These are phyloP conservation scores for Fonsecaea pugnacius DNA, from an alignment of 2,329 filamentous ascomycete species.

Conservation along the genomic window DNA sequence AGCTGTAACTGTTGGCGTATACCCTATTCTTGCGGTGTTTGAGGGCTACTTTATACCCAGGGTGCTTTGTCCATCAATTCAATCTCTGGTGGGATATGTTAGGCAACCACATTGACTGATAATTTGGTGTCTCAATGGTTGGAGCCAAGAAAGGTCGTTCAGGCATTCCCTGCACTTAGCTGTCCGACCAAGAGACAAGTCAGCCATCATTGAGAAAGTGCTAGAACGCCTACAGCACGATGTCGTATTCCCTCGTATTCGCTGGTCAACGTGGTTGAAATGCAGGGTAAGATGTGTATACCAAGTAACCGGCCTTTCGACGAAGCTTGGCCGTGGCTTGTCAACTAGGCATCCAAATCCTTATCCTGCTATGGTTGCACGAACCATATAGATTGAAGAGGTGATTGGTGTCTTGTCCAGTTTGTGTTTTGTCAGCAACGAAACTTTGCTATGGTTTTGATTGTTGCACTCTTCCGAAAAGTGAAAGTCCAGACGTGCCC, in stretches of 20 bases:
- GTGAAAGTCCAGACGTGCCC: neutral
- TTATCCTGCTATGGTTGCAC: slow-evolving; percentile 2
- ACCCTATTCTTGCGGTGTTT: neutral
- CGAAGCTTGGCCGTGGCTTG: slow-evolving; percentile 19
- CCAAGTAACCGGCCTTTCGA: neutral
- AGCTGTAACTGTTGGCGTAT: neutral
- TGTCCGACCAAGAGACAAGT: neutral
- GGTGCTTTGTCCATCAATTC: neutral
- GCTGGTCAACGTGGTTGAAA: neutral
- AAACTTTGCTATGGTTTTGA: neutral
- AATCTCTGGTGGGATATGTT: neutral
- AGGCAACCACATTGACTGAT: slow-evolving; percentile 9
- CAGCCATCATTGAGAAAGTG: neutral
- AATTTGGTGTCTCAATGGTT: neutral
- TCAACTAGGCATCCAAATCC: slow-evolving; percentile 18
- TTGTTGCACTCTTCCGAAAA: neutral
- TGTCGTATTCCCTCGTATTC: neutral
- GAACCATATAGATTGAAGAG: neutral
- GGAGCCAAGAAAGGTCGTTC: neutral
- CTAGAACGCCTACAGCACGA: neutral
- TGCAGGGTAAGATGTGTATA: neutral
- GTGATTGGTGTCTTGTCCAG: neutral
- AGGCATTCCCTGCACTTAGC: neutral
- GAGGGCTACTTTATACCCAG: neutral
- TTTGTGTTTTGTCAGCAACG: slow-evolving; percentile 1